Base-by-base conservation (phyloP, 768 basidiomycete genomes). In the Serendipita vermifera region DNA sequence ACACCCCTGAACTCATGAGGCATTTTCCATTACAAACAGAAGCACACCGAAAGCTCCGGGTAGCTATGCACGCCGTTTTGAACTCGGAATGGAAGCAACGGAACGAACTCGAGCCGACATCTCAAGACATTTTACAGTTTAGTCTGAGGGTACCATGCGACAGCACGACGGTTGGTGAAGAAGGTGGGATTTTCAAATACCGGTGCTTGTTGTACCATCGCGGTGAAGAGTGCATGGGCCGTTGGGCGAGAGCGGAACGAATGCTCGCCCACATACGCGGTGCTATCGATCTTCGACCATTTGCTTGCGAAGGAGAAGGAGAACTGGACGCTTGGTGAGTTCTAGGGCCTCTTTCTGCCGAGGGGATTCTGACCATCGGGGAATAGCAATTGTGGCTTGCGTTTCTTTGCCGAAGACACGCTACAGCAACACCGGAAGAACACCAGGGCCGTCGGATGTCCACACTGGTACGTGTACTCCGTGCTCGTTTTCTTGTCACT, bases 361-460 rank as follows among this genome's bases (percentile, higher is more conserved):
- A 11, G n/a, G n/a, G 11, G 46, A n/a, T 15, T 51, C 17, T n/a
- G 11, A 38, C 15, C 39, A 17, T 41, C 15, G 39, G 15, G 6
- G 17, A 41, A 41, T 31, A 51, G 46, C 17, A 31, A 22, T 22
- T 51, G 46, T 51, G 27, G 27, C n/a, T 15, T 22, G 24, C 46
- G 46, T 7, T 51, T 51, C 32, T 51, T 51, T 31, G 46, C 46
- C n/a, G 46, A 51, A n/a, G 46, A 51, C 17, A 51, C 46, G 4
- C 29, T 51, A 27, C 46, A 51, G 24, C 46, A 51, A 31, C 46
- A 51, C 27, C 20, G 46, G 46, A 51, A 51, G 46, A 51, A 51
- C 27, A 31, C 27, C 22, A 51, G 17, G n/a, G 32, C 46, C 7
- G 32, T 51, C 46, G 5, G 24, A 24, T 51, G 46, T 51, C n/a